Evolutionary conservation across 2,329 filamentous ascomycete species (phyloP), one percentile per base, ranked within the genome.

Genomic region (Uncinocarpus reesii): DNA sequence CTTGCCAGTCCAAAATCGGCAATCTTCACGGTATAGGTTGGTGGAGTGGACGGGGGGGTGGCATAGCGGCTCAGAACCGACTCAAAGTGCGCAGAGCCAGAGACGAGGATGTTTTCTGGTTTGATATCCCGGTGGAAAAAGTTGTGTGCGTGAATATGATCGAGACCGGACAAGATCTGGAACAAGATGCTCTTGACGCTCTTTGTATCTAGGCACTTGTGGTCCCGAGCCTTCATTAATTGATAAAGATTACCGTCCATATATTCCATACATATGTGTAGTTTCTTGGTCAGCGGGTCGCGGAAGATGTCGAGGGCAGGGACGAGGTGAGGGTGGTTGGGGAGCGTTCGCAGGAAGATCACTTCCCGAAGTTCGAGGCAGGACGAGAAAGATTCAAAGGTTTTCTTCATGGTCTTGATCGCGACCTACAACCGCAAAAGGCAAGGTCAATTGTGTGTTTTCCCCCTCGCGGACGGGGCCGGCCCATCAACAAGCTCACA

Each of bases 401-500:
- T 89, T 78, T 98, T 98, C 77, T 98, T 98, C 92, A 98, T 98
- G 4, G 92, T 96, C 71, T 98, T 98, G 71, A 98, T 95, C 36
- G 92, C 92, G 60, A 98, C 85, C 92, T 96, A 51, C 13, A 18
- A 29, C 15, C 20, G 3, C 42, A 4, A 37, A 8, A 31, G n/a
- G n/a, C n/a, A 46, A 46, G 7, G 35, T 42, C 24, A 42, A 32
- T 32, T 31, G 16, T 13, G 7, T 10, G 32, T 34, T 40, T 31
- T 13, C 3, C 16, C n/a, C 20, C 28, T 13, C 15, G 10, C 7
- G 4, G n/a, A 23, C 7, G 10, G 20, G 15, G 7, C 11, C 20
- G 10, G 20, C 18, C 4, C 2, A 29, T 3, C 23, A 7, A 16
- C 32, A 31, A 23, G 15, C 18, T 32, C 16, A n/a, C n/a, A 4